Base-by-base conservation (phyloP, 306 rosid species). In the Heteromeles arbutifolia region DNA sequence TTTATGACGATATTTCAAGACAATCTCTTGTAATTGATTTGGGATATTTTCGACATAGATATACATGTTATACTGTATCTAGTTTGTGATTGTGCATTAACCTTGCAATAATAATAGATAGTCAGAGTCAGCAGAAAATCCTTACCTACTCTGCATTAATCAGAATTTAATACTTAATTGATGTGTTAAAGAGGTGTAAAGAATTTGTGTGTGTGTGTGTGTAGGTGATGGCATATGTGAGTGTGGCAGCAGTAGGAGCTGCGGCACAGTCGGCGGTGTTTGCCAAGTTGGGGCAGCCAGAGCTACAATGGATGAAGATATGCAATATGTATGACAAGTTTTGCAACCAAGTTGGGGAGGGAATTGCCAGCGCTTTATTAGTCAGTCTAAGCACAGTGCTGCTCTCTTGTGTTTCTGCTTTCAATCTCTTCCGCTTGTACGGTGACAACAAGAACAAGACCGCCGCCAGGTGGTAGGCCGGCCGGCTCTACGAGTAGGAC, bases 341-440 rank as follows among this genome's bases (percentile, higher is more conserved):
- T 81, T 95, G 97, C 80, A 90, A 87, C 84, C 97, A 90, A 84
- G 93, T 85, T 5, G 93, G 90, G 65, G 96, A 90, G 81, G 98
- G 97, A 72, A 61, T 95, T 11, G 97, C 86, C 3, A 81, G 85
- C 80, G 87, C 97, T 21, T 24, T 88, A 10, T 59, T 92, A 11
- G 93, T 70, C 72, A 85, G 92, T 86, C 65, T 89, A n/a, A 76
- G 89, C 68, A 85, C 83, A 84, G 93, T 95, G 66, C 64, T 80
- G 39, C 48, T 91, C 17, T 92, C 98, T 44, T 86, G 87, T 65
- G 82, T 95, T 64, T 95, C 97, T 74, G 96, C 97, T 64, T 95
- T 90, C 82, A 86, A 85, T 68, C 97, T 95, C 71, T 95, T 95
- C 80, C 97, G 96, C 67, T 82, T 92, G 84, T 95, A 92, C 70